A percentile compares a stretch with the other conserved stretches of the same genome.
These are phyloP conservation scores for Blastomyces gilchristii DNA, from an alignment of 2,329 filamentous ascomycete species.

Conservation along the genomic window DNA sequence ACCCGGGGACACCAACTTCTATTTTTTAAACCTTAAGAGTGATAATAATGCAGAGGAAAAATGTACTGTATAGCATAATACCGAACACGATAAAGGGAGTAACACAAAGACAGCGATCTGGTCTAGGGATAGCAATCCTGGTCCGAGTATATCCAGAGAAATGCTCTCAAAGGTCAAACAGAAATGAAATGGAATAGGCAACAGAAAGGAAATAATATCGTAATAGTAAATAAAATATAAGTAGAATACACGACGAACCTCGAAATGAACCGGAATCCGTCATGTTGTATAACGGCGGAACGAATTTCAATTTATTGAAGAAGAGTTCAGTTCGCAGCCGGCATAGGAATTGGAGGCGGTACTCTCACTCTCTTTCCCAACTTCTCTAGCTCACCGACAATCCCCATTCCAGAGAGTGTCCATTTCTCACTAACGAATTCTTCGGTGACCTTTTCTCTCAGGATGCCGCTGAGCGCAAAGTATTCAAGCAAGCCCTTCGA, in stretches of 20 bases:
- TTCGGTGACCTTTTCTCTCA: constrained; percentile 61
- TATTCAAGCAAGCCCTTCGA: constrained; percentile 79
- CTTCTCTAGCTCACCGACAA: constrained; percentile 78
- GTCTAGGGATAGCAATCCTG: not conserved
- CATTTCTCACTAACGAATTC: constrained; percentile 68
- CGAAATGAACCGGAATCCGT: not conserved
- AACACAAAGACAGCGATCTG: not conserved
- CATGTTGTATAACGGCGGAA: not conserved
- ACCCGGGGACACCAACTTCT: not conserved
- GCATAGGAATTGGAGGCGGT: not conserved
- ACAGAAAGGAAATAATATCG: not conserved
- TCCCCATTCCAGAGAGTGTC: constrained; percentile 68
- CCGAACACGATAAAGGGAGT: not conserved
- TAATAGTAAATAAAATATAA: not conserved
- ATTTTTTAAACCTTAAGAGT: not conserved
- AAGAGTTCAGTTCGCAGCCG: not conserved
- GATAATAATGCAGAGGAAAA: not conserved
- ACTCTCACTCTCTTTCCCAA: constrained; percentile 41
- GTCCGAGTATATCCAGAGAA: not conserved
- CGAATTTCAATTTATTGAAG: not conserved
- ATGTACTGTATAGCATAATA: not conserved
- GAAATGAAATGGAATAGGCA: not conserved
- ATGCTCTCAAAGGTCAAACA: not conserved
- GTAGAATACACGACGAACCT: constrained; percentile 2
- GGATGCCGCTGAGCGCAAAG: constrained; percentile 75